A percentile compares a stretch with the other conserved stretches of the same genome.
These are phyloP conservation scores for Acer campestre DNA, from an alignment of 345 rosid species.

Conservation along the genomic window DNA sequence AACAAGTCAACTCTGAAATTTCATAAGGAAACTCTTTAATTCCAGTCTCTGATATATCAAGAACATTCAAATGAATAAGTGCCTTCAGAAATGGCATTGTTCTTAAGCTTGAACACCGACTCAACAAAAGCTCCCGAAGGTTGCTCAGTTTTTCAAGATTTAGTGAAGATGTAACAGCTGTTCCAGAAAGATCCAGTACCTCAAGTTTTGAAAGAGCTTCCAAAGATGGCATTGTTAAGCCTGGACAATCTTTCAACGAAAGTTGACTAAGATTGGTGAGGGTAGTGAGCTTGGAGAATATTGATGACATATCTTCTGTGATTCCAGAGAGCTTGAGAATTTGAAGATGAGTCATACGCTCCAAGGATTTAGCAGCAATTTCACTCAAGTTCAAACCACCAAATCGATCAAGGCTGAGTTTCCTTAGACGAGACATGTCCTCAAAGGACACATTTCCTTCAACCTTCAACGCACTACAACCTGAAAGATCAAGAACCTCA, in stretches of 20 bases:
- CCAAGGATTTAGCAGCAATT: no score
- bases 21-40: slow-evolving; percentile 22
- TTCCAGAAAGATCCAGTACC: neutral
- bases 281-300: no score
- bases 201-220: neutral
- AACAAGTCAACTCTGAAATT: slow-evolving; percentile 10
- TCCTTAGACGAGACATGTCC: no score
- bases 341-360: no score
- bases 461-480: no score
- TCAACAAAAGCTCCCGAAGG: slow-evolving; percentile 26
- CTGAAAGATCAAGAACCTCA: no score
- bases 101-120: slow-evolving; percentile 21
- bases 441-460: no score
- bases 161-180: neutral
- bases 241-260: slow-evolving; percentile 22
- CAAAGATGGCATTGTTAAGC: slow-evolving; percentile 16
- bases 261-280: no score
- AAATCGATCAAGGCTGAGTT: no score
- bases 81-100: slow-evolving; percentile 20
- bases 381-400: no score
- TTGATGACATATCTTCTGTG: no score
- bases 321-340: no score
- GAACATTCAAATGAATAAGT: slow-evolving; percentile 19
- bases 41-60: slow-evolving; percentile 33
- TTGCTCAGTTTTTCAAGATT: slow-evolving; percentile 14